Evolutionary conservation across 306 rosid species (phyloP).

Genomic region (Quercus wislizeni): DNA sequence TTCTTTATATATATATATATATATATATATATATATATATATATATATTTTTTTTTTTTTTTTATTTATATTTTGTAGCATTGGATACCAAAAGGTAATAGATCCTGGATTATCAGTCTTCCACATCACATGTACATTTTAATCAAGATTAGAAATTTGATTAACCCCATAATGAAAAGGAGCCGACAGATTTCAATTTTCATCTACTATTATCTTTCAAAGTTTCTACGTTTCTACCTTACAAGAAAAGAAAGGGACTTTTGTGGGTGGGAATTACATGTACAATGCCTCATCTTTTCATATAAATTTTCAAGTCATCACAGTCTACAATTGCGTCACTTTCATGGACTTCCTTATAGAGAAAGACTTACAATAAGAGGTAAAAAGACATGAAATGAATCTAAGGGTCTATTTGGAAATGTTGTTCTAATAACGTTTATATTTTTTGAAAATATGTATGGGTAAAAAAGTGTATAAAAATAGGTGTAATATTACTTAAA

Average conservation of each 20-base stretch:
- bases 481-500: too few species aligned
- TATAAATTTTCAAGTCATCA: not conserved
- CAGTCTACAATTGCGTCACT: conserved; percentile 22
- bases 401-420: too few species aligned
- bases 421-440: too few species aligned
- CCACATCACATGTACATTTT: conserved; percentile 9
- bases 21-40: too few species aligned
- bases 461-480: too few species aligned
- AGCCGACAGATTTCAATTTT: conserved; percentile 3
- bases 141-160: conserved; percentile 2
- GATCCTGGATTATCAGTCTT: not conserved
- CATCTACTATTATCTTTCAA: not conserved
- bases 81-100: conserved; percentile 18
- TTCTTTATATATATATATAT: not conserved
- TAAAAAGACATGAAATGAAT: conserved; percentile 1
- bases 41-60: not conserved
- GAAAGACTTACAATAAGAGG: not conserved
- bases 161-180: conserved; percentile 10
- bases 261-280: conserved; percentile 35
- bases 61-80: not conserved
- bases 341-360: conserved; percentile 18
- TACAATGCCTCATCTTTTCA: conserved; percentile 18
- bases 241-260: conserved; percentile 50
- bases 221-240: conserved; percentile 16
- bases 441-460: too few species aligned